Evolutionary conservation across 192 early-diverging fungal genomes (phyloP).

Genomic region (Backusella macrospora): DNA sequence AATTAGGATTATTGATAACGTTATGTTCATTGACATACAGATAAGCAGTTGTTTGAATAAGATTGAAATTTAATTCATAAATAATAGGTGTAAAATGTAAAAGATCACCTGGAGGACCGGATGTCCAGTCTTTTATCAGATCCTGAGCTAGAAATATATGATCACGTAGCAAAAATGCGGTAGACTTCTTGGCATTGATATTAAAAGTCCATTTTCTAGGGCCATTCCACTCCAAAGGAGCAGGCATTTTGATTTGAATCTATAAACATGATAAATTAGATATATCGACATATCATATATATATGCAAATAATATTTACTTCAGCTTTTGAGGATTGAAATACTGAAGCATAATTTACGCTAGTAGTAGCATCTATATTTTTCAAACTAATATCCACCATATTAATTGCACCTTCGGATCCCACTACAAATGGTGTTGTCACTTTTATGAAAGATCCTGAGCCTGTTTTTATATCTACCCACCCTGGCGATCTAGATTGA

Average conservation of each 20-base stretch:
- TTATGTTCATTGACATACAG: conserved; percentile 78
- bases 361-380: conserved; percentile 55
- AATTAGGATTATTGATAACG: conserved; percentile 72
- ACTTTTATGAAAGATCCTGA: conserved; percentile 55
- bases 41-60: conserved; percentile 56
- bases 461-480: conserved; percentile 65
- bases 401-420: conserved; percentile 59
- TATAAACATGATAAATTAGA: conserved; percentile 26
- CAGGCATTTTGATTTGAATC: conserved; percentile 58
- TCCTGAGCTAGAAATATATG: conserved; percentile 78
- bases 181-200: conserved; percentile 42
- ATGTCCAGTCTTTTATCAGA: conserved; percentile 68
- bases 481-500: conserved; percentile 62
- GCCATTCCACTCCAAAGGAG: conserved; percentile 74
- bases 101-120: conserved; percentile 53
- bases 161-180: conserved; percentile 68
- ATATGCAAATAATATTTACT: conserved; percentile 38
- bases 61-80: conserved; percentile 58
- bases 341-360: conserved; percentile 68
- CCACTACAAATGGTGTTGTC: conserved; percentile 59
- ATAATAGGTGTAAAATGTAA: conserved; percentile 70
- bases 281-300: neutral
- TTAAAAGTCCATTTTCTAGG: conserved; percentile 68
- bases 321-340: conserved; percentile 52
- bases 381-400: conserved; percentile 52